Percentiles rank a stretch among this genome's conserved stretches.
These are phyloP conservation scores for Spergularia azorica DNA, from an alignment of 179 eudicot genomes.

Conservation along the genomic window DNA sequence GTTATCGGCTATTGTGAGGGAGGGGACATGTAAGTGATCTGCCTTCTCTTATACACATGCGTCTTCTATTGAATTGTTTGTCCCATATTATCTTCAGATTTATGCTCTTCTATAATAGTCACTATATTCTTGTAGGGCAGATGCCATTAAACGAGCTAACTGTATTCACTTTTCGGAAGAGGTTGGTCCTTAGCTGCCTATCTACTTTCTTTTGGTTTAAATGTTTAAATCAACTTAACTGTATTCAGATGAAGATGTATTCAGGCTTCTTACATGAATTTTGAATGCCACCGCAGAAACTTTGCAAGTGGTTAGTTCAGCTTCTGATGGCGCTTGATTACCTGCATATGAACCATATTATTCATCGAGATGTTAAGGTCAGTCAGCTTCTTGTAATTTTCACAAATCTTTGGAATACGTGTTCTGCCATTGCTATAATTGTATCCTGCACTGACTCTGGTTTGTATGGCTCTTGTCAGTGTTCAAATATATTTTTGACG, in stretches of 20 bases:
- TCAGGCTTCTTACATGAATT: conserved; percentile 5
- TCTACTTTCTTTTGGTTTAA: conserved; percentile 13
- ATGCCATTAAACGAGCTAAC: conserved; percentile 69
- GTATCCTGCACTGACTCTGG: conserved; percentile 19
- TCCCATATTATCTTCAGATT: conserved; percentile 4
- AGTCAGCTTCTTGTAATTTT: conserved; percentile 20
- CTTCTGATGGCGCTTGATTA: conserved; percentile 93
- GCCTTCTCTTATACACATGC: conserved; percentile 30
- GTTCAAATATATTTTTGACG: conserved; percentile 92
- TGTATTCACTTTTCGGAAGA: conserved; percentile 79
- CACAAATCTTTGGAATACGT: neutral
- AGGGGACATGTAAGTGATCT: conserved; percentile 88
- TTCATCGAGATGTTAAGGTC: conserved; percentile 99
- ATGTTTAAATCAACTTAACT: conserved; percentile 25
- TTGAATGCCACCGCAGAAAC: conserved; percentile 49
- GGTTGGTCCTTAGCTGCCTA: conserved; percentile 40
- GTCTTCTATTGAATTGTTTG: neutral
- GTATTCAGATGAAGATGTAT: conserved; percentile 54
- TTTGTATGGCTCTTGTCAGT: conserved; percentile 45
- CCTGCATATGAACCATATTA: conserved; percentile 77
- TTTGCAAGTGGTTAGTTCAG: conserved; percentile 95
- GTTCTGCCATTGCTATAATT: neutral
- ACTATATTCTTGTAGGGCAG: conserved; percentile 56
- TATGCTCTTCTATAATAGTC: conserved; percentile 18
- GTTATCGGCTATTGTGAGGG: conserved; percentile 93